Evolutionary conservation across 169 alveolate genomes (phyloP).

Genomic region (Plasmodium reichenowi): DNA sequence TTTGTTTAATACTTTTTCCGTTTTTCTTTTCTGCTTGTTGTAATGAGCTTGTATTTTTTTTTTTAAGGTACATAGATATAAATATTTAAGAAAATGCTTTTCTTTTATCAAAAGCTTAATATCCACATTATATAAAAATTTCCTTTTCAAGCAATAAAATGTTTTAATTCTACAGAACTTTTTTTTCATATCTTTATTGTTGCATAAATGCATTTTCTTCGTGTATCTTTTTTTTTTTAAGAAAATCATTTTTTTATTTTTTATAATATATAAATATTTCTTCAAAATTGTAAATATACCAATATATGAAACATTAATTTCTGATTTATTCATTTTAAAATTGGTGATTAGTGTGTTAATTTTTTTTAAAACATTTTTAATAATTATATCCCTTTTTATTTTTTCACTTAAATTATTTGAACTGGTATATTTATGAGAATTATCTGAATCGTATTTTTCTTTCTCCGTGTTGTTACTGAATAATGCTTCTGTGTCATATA

Average conservation of each 20-base stretch:
- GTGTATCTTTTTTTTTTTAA: slow-evolving; percentile 30
- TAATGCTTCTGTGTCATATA: slow-evolving; percentile 37
- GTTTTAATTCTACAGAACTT: neutral
- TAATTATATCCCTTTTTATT: neutral
- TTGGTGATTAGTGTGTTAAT: neutral
- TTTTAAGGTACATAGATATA: slow-evolving; percentile 27
- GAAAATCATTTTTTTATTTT: slow-evolving; percentile 29
- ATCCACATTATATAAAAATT: slow-evolving; percentile 1
- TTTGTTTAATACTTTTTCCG: neutral
- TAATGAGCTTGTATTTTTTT: slow-evolving; percentile 34
- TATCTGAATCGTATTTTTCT: neutral
- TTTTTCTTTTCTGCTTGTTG: slow-evolving; percentile 12
- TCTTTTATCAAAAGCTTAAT: slow-evolving; percentile 10
- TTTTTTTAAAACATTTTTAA: slow-evolving; percentile 3
- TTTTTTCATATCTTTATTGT: slow-evolving; percentile 25
- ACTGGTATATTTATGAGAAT: no score
- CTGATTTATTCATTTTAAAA: slow-evolving; percentile 20
- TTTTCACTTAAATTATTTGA: neutral
- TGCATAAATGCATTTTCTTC: slow-evolving; percentile 32
- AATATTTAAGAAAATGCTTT: slow-evolving; percentile 27
- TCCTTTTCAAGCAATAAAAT: slow-evolving; percentile 22
- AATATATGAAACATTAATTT: slow-evolving; percentile 28
- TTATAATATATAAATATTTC: slow-evolving; percentile 40
- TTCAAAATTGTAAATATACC: slow-evolving; percentile 42
- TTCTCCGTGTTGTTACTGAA: slow-evolving; percentile 2